Evolutionary conservation across 768 basidiomycete species (phyloP).

Genomic region (Leccinum subgranulosum): DNA sequence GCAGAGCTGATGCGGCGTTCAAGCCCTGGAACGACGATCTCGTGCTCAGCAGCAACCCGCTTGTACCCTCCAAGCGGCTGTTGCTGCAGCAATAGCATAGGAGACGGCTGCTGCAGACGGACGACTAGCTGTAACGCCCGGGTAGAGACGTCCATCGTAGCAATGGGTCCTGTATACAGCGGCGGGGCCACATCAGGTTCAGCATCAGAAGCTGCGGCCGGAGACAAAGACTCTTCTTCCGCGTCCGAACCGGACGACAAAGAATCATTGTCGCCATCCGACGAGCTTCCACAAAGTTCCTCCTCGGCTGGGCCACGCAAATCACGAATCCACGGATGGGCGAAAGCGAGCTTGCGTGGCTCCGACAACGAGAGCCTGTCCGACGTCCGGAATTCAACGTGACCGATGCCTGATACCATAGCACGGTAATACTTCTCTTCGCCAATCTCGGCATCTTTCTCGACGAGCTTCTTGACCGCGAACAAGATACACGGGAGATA

Average conservation of each 20-base stretch:
- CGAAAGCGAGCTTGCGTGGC: neutral
- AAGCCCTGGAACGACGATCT: no score
- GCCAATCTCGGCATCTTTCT: neutral
- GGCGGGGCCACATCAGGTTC: no score
- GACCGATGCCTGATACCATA: neutral
- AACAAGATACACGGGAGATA: constrained; percentile 13
- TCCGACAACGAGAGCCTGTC: neutral
- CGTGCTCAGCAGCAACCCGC: neutral
- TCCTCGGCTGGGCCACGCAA: neutral
- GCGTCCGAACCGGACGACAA: neutral
- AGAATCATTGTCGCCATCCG: neutral
- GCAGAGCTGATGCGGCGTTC: no score
- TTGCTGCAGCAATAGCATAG: neutral
- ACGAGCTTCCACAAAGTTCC: neutral
- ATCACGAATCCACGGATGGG: constrained; percentile 13
- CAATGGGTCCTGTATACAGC: neutral
- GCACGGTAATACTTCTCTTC: neutral
- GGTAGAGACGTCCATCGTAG: neutral
- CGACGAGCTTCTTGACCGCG: neutral
- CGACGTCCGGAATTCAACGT: constrained; percentile 1
- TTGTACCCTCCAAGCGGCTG: neutral
- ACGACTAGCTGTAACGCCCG: neutral
- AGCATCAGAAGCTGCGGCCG: neutral
- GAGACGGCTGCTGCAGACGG: neutral
- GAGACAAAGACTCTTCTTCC: neutral